phyloP scores from a whole-genome alignment of 1,139 yeast species.

The Yamadazyma trypodendri region DNA sequence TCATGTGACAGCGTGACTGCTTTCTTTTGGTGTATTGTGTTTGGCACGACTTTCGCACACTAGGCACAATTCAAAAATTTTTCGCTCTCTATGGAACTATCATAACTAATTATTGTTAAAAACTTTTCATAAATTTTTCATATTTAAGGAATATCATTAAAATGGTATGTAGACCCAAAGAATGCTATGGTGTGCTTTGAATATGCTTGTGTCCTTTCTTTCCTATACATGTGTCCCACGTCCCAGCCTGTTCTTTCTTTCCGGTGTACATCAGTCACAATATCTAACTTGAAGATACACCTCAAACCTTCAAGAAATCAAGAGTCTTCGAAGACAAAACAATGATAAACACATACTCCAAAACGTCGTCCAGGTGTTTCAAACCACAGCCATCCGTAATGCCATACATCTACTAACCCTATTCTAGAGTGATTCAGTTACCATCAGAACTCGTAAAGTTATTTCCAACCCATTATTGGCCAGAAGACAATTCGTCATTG shows the following conservation, averaged over 20 bases:
- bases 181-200: background rate
- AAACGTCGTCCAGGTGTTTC: too few species aligned
- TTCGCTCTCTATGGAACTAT: background rate
- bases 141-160: constrained; percentile 25
- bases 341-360: too few species aligned
- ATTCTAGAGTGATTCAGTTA: constrained; percentile 91
- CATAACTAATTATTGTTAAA: constrained; percentile 5
- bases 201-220: background rate
- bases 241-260: too few species aligned
- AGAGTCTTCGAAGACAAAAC: too few species aligned
- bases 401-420: constrained; percentile 30
- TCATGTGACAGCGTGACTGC: constrained; percentile 13
- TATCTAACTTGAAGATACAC: too few species aligned
- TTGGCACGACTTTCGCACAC: constrained; percentile 6
- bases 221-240: background rate
- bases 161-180: constrained; percentile 26
- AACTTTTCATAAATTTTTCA: constrained; percentile 12
- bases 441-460: constrained; percentile 99
- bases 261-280: too few species aligned
- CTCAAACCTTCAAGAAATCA: too few species aligned
- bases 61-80: constrained; percentile 3
- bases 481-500: constrained; percentile 99
- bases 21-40: constrained; percentile 2
- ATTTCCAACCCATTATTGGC: constrained; percentile 99
- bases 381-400: background rate